Evolutionary conservation across 305 asterid species (phyloP).

Genomic region (Fraxinus platypoda): DNA sequence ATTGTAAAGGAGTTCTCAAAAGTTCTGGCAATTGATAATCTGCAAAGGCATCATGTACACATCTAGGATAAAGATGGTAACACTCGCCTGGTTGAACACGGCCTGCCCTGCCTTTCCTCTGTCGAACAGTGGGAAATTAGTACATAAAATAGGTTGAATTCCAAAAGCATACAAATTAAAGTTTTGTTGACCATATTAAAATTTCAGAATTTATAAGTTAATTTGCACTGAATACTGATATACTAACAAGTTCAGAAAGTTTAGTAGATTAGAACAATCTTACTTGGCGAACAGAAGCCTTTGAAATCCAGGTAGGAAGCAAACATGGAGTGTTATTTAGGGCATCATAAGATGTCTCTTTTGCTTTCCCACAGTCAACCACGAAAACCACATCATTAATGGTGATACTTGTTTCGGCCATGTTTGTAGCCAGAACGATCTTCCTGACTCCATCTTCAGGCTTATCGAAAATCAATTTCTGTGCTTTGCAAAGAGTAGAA

Average conservation of each 20-base stretch:
- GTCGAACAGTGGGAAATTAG: constrained; percentile 29
- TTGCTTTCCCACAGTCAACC: constrained; percentile 94
- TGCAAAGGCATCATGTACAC: constrained; percentile 79
- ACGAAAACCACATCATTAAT: constrained; percentile 94
- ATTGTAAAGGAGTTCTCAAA: constrained; percentile 92
- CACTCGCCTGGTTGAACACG: constrained; percentile 99
- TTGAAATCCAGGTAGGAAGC: constrained; percentile 94
- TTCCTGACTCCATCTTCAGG: constrained; percentile 86
- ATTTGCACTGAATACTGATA: not conserved
- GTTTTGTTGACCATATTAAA: not conserved
- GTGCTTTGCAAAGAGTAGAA: constrained; percentile 37
- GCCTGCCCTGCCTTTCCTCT: constrained; percentile 99
- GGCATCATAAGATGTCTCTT: constrained; percentile 96
- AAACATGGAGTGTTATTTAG: constrained; percentile 91
- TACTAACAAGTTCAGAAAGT: not conserved
- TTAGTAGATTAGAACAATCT: constrained; percentile 7
- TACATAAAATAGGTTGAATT: not conserved
- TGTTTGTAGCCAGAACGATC: constrained; percentile 92
- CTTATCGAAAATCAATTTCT: constrained; percentile 79
- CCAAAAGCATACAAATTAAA: not conserved
- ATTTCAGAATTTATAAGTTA: constrained; percentile 5
- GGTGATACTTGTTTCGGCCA: constrained; percentile 96
- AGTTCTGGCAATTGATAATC: constrained; percentile 98
- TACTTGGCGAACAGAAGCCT: constrained; percentile 97
- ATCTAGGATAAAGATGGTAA: constrained; percentile 90